phyloP scores from a whole-genome alignment of 495 filamentous ascomycete species.

The Neurospora africana region DNA sequence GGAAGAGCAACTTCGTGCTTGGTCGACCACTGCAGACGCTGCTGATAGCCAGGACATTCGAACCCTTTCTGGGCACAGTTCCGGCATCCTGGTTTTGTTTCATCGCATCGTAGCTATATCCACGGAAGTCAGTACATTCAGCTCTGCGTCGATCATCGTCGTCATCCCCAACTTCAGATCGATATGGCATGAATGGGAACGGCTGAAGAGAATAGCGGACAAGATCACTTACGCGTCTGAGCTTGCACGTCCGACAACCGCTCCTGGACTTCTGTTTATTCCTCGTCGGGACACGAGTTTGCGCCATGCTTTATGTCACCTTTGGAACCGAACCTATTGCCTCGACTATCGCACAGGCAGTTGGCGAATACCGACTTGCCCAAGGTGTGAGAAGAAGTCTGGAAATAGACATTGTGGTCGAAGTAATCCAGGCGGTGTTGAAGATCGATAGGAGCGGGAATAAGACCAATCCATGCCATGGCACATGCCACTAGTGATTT shows the following conservation, averaged over 20 bases:
- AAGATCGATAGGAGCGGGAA: background rate
- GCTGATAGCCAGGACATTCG: conserved; percentile 25
- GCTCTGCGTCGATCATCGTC: background rate
- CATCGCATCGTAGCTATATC: conserved; percentile 23
- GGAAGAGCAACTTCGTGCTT: conserved; percentile 19
- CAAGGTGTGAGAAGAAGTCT: background rate
- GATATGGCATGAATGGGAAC: background rate
- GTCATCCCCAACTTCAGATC: background rate
- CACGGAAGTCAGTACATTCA: background rate
- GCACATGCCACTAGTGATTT: background rate
- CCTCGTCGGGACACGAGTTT: conserved; percentile 14
- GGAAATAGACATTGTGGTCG: background rate
- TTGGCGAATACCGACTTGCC: background rate
- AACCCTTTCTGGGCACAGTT: conserved; percentile 23
- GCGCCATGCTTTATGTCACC: background rate
- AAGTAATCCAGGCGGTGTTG: background rate
- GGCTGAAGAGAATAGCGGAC: background rate
- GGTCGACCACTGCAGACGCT: conserved; percentile 27
- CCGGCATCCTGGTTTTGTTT: conserved; percentile 19
- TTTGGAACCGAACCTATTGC: background rate
- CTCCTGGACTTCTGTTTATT: conserved; percentile 25
- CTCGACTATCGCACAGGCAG: background rate
- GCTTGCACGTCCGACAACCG: conserved; percentile 25
- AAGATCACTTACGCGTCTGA: conserved; percentile 17
- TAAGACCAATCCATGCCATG: background rate